Evolutionary conservation across 2,329 filamentous ascomycete genomes (phyloP), one percentile per base, ranked within the genome.

Genomic region (Cladosporium sp.): DNA sequence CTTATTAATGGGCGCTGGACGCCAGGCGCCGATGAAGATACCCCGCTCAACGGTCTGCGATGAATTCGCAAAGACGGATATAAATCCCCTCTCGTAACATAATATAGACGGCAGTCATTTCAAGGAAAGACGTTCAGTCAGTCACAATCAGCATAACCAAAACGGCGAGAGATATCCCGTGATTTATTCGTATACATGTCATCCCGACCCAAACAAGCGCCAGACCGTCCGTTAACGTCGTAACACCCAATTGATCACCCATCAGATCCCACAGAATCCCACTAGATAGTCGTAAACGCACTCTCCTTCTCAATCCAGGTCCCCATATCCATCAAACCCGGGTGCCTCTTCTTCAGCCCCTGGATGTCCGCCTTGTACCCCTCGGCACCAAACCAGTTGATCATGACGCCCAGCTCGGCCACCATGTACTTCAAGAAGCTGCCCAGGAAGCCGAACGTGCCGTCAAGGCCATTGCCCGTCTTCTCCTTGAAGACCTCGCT

Each of bases 291-390:
- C 3, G 58, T 54, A 45, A 66, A 67, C 16, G 53, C 49, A 38
- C 63, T 66, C 58, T 67, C 58, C 55, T 59, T 60, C 57, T 60
- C 55, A 33, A 67, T 56, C 65, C 65, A 67, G 14, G 57, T 59
- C 60, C 64, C 62, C 49, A 67, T 51, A 49, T 58, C 53, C 63
- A 65, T 72, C 62, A 80, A 58, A 7, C 68, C 66, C 2, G 73
- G 71, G 61, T 81, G 66, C 55, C 71, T 62, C 56, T 67, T 68
- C 64, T 64, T 74, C 61, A 77, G 57, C 55, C 67, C 68, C 31
- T 57, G 48, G 53, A 80, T 70, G 59, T 80, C 72, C 14, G 71
- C 75, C 37, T 69, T 68, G 58, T 74, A 80, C 0, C 77, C 77
- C 40, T 75, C 71, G 14, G 71, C 69, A 14, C 68, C 68, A 55